A percentile compares a stretch with the other conserved stretches of the same genome.
phyloP scores from a whole-genome alignment of 352 stramenopile genomes.

The Pythium folliculosum region DNA sequence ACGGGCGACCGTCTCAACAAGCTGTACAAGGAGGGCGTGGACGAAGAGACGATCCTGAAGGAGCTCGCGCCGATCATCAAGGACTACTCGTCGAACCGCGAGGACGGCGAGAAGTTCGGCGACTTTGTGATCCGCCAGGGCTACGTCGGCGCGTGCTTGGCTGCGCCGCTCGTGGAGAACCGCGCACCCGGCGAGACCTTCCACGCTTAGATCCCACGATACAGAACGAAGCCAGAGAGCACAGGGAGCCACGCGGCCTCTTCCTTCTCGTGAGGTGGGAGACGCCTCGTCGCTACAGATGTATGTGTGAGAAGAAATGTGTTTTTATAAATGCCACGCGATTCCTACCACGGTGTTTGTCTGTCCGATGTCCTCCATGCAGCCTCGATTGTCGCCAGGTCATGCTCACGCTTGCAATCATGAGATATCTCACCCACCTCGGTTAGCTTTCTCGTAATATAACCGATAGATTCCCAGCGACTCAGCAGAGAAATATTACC shows the following conservation, averaged over 20 bases:
- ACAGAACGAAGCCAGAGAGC: not conserved
- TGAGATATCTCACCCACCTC: no score
- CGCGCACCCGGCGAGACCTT: conserved; percentile 68
- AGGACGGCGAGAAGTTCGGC: conserved; percentile 74
- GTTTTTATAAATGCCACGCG: not conserved
- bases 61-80: conserved; percentile 77
- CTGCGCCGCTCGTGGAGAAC: conserved; percentile 60
- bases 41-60: conserved; percentile 76
- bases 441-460: no score
- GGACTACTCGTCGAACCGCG: conserved; percentile 70
- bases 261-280: not conserved
- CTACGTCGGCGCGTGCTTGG: conserved; percentile 73
- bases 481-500: no score
- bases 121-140: conserved; percentile 79
- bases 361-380: no score
- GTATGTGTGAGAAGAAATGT: not conserved
- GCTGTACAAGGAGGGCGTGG: conserved; percentile 78
- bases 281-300: not conserved
- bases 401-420: no score
- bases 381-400: no score
- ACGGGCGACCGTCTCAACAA: conserved; percentile 78
- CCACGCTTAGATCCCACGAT: conserved; percentile 43
- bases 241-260: no score
- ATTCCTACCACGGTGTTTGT: no score
- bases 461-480: no score